Conservation (phyloP, 306 rosid genomes). For the Sesbania bispinosa region DNA sequence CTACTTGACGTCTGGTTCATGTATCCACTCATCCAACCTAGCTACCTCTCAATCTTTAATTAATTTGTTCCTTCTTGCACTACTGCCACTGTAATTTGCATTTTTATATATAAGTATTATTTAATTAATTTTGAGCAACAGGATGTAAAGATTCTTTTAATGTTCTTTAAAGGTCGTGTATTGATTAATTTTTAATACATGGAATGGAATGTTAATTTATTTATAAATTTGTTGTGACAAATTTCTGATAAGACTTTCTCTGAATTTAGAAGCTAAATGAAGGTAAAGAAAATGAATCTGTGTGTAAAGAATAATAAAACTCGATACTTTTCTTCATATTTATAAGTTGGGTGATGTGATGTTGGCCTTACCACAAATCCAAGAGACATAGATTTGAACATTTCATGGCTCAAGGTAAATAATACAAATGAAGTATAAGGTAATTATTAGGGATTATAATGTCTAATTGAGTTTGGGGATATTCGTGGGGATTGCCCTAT, state of each 20-base stretch:
- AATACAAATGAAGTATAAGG: neutral
- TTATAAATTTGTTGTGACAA: conserved; percentile 1
- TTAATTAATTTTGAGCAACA: neutral
- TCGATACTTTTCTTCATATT: neutral
- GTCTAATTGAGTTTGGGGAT: too few species aligned
- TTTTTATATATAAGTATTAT: conserved; percentile 6
- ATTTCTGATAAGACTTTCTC: neutral
- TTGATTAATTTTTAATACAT: neutral
- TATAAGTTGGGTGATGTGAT: conserved; percentile 6
- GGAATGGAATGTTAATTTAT: neutral
- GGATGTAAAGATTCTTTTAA: neutral
- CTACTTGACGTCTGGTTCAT: neutral
- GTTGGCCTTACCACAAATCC: neutral
- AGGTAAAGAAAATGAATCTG: conserved; percentile 10
- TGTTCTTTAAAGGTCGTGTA: neutral
- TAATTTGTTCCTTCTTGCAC: neutral
- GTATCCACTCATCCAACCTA: neutral
- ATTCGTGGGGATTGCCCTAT: too few species aligned
- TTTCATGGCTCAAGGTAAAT: neutral
- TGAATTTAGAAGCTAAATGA: neutral
- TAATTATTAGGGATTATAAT: too few species aligned
- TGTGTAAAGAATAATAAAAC: neutral
- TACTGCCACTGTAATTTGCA: neutral
- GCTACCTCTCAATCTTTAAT: neutral
- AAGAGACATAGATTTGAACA: conserved; percentile 21